Evolutionary conservation across 495 filamentous ascomycete genomes (phyloP), one percentile per base, ranked within the genome.

Genomic region (Sabuloglossum arenarium): DNA sequence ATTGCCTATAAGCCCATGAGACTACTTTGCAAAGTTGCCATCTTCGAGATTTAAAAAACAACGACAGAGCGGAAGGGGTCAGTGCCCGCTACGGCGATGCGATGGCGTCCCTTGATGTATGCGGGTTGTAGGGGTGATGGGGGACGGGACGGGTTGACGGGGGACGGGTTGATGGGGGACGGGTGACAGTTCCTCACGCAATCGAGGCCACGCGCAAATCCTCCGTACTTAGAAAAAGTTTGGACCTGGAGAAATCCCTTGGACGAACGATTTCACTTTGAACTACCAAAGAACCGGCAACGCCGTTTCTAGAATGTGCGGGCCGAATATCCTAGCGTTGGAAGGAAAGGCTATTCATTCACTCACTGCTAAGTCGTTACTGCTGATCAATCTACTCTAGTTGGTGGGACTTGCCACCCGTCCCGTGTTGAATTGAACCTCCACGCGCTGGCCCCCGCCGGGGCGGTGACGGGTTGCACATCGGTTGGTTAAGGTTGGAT

Each of bases 391-490:
- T 43, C 39, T 2, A 43, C 4, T 3, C 10, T 43, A 21, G 39
- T 43, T 43, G 39, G 39, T 43, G 16, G 16, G 21, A n/a, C 39
- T n/a, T 37, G 34, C 39, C 19, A 43, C 39, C 39, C 39, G 39
- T 43, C 39, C 39, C 39, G 47, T 51, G 47, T 51, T n/a, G n/a
- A n/a, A 27, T 19, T 30, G 1, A n/a, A 6, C 24, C 11, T 29
- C 47, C 47, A 51, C 24, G 28, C 47, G 47, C 47, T 30, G 47
- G 47, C 47, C 47, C 47, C 47, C 47, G 47, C 47, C 47, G 47
- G 24, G 47, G 47, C 47, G 47, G 47, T 19, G 47, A 51, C 11
- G 28, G 14, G 47, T 51, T 23, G 16, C 23, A 16, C 16, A 3
- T 51, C 47, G 39, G 39, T 43, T 43, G 39, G 39, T 21, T 12